Conservation (phyloP, 805 yeast species). For the Wickerhamiella kazuoi region DNA sequence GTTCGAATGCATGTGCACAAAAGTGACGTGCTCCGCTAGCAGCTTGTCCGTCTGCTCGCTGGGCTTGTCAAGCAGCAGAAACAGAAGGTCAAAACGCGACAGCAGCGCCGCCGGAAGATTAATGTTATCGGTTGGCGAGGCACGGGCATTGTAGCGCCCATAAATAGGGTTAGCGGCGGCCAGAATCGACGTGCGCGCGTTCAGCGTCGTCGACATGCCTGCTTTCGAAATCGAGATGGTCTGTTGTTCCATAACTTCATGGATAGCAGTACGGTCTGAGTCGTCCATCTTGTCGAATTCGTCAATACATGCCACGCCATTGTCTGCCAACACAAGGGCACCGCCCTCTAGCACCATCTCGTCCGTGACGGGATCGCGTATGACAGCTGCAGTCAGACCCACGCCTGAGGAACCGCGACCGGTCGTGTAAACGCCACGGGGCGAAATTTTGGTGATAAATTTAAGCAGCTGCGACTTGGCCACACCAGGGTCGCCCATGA, state of each 20-base stretch:
- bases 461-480: conserved; percentile 93
- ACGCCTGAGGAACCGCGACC: conserved; percentile 99
- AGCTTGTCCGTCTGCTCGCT: conserved; percentile 61
- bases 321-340: conserved; percentile 89
- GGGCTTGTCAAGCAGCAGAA: conserved; percentile 73
- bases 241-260: conserved; percentile 99
- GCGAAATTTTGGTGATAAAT: conserved; percentile 80
- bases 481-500: conserved; percentile 99
- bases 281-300: conserved; percentile 99
- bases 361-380: conserved; percentile 97
- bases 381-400: conserved; percentile 96
- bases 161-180: conserved; percentile 98
- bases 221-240: conserved; percentile 95
- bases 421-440: conserved; percentile 92
- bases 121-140: conserved; percentile 88
- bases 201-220: conserved; percentile 87
- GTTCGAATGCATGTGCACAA: conserved; percentile 79
- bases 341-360: conserved; percentile 98
- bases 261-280: conserved; percentile 88
- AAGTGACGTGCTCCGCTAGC: conserved; percentile 86
- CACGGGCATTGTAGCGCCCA: conserved; percentile 79
- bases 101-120: conserved; percentile 91
- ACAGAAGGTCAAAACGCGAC: conserved; percentile 85
- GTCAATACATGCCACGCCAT: conserved; percentile 96
- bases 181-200: conserved; percentile 84